Evolutionary conservation across 2,329 filamentous ascomycete genomes (phyloP), one percentile per base, ranked within the genome.

Genomic region (Penicillium expansum): DNA sequence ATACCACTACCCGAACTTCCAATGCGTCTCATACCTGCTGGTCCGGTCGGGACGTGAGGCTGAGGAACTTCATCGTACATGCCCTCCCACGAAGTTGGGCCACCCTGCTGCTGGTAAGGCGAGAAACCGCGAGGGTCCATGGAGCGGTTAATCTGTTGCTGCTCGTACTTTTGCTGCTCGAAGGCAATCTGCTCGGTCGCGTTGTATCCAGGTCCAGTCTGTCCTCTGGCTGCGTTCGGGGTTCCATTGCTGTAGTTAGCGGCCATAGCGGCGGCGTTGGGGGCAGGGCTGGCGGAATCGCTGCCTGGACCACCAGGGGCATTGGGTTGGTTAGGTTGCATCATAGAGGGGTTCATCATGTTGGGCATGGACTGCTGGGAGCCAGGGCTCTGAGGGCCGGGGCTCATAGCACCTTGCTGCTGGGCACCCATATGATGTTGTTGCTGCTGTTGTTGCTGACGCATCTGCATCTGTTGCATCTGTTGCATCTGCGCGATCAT

Each of bases 21-120:
- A 50, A 74, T 72, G 57, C 79, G 74, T 48, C 76, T 76, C 60
- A 77, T 76, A 58, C 79, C 76, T 56, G 76, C 78, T 49, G 81
- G 80, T 45, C 79, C 82, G 16, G 77, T 79, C 62, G 80, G 78
- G 55, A 87, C 83, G 66, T 87, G 87, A 5, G 91, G 91, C 71
- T 93, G 91, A 16, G 92, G 92, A 2, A 92, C 90, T 72, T 97
- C 93, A 71, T 97, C 93, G 74, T 97, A 97, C 92, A 96, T 96
- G 69, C 93, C 93, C 74, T 97, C 93, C 92, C 92, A 97, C 39
- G 88, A 92, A 24, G 90, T 91, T n/a, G 89, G 88, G 16, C 86
- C 86, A 43, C 85, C 86, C 55, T 82, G 68, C 72, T 81, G 68
- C 73, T 81, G 72, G 59, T 78, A 76, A 38, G 76, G 71, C 54